Conservation (phyloP, 768 basidiomycete species). For the Tylopilus plumbeoviolaceoides region DNA sequence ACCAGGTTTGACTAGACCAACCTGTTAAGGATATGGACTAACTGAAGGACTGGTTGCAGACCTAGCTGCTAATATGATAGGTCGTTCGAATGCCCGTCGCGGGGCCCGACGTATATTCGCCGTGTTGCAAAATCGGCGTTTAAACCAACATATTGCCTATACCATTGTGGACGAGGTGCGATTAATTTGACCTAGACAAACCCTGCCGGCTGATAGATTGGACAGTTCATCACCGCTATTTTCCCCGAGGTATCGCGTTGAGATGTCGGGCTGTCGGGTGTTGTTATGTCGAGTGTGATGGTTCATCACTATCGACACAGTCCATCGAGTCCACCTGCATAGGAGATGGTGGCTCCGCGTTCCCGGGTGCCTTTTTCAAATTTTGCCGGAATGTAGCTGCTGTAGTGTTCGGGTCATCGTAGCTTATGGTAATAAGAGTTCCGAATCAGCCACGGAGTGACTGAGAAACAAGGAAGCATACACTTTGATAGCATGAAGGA, state of each 20-base stretch:
- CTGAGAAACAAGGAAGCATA: constrained; percentile 31
- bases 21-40: neutral
- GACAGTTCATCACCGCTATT: constrained; percentile 53
- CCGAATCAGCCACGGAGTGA: neutral
- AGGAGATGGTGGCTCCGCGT: constrained; percentile 4
- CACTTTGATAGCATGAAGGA: constrained; percentile 87
- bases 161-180: constrained; percentile 86
- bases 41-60: constrained; percentile 44
- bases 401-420: constrained; percentile 61
- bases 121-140: constrained; percentile 87
- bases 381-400: constrained; percentile 45
- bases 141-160: constrained; percentile 91
- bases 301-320: neutral
- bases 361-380: constrained; percentile 25
- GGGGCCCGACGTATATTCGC: constrained; percentile 92
- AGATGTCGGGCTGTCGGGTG: neutral
- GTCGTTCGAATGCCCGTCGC: constrained; percentile 89
- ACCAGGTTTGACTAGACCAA: constrained; percentile 55
- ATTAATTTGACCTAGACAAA: neutral
- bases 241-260: constrained; percentile 46
- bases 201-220: constrained; percentile 5
- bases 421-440: constrained; percentile 35
- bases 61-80: constrained; percentile 95
- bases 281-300: neutral
- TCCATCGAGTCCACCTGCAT: constrained; percentile 15